These are phyloP conservation scores for Penicillium occitanis DNA, from an alignment of 2,329 filamentous ascomycete genomes.

Conservation along the genomic window DNA sequence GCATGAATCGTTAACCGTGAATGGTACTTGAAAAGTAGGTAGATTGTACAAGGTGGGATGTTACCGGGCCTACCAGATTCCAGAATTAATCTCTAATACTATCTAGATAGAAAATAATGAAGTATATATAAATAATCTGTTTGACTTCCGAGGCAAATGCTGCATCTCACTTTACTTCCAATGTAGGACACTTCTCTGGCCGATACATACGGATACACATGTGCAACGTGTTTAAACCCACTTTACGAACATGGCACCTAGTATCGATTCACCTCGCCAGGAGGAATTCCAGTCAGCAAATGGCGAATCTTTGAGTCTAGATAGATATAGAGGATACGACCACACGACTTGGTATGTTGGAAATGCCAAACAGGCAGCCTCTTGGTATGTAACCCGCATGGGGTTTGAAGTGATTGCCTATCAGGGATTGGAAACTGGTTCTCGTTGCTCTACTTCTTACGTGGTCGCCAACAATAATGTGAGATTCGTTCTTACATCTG, in stretches of 20 bases:
- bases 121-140: background rate
- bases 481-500: background rate
- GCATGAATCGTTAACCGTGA: background rate
- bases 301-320: background rate
- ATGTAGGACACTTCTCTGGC: background rate
- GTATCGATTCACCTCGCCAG: background rate
- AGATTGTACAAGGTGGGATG: background rate
- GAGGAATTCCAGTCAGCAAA: background rate
- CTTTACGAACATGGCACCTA: background rate
- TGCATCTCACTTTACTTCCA: background rate
- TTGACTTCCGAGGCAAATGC: background rate
- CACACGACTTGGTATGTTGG: background rate
- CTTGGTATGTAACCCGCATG: background rate
- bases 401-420: background rate
- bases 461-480: background rate
- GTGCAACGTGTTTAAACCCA: background rate
- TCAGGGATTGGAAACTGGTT: background rate
- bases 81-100: background rate
- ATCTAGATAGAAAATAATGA: background rate
- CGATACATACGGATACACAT: background rate
- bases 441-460: background rate
- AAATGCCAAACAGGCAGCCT: background rate
- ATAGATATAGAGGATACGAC: background rate
- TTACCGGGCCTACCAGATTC: background rate
- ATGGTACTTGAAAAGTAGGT: background rate